Base-by-base conservation (phyloP, 495 filamentous ascomycete genomes). In the Lophiotrema nucula region DNA sequence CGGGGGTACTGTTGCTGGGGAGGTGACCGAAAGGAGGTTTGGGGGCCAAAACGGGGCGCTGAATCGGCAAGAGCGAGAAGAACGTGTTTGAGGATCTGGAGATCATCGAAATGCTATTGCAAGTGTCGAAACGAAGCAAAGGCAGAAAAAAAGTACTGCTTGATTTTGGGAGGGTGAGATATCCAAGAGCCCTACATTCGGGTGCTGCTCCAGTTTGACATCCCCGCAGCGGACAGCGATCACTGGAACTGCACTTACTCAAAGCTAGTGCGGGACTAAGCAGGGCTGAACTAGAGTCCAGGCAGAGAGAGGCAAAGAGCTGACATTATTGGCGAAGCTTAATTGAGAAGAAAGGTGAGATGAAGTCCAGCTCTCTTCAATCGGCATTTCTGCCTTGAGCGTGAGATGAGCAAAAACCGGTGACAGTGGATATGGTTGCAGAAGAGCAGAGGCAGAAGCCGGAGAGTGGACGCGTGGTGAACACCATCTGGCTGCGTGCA, bases 41-140 rank as follows among this genome's bases (percentile, higher is more conserved):
- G 60, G 65, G 65, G 65, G 56, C 65, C 56, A 58, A 52, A 53
- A 48, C n/a, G n/a, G n/a, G n/a, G 37, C 50, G 50, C 53, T 51
- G 53, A 67, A 27, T 49, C 41, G 23, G 16, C 35, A 37, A n/a
- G n/a, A n/a, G 39, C 42, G 56, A 12, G 33, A 21, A 18, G 24
- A 35, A 8, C 8, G n/a, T n/a, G 31, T 8, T 35, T 15, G 31
- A 35, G 31, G 31, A 15, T 35, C 31, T 43, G 10, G 18, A 8
- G 19, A 21, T 8, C 31, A 35, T 35, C 8, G 31, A 43, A 43
- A 18, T 21, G 11, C 39, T 35, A 46, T 19, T 27, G 38, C 10
- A 45, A 37, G 21, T 2, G 41, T 28, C 12, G 28, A 26, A 25
- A 39, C 28, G 46, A 49, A 6, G 45, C 5, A 13, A 13, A 35